A percentile compares a stretch with the other conserved stretches of the same genome.
Evolutionary conservation across 495 filamentous ascomycete genomes (phyloP).

Genomic region (Aspergillus incahuasiensis): DNA sequence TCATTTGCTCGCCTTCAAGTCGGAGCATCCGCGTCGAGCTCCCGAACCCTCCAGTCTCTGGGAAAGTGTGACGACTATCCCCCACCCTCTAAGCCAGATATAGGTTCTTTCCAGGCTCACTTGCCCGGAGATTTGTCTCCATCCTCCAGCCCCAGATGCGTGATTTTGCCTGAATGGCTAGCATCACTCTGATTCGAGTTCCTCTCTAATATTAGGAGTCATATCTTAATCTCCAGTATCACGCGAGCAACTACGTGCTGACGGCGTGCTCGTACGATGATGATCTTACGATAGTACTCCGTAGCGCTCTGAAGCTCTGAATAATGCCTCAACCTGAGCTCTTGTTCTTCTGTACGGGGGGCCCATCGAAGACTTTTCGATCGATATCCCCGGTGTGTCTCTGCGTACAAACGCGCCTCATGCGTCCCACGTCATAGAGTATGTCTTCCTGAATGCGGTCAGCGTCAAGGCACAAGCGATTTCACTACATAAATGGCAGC

Average conservation of each 20-base stretch:
- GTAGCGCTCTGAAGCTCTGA: too few relatives aligned
- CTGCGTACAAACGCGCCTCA: neutral
- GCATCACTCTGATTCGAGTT: neutral
- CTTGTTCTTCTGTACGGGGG: too few relatives aligned
- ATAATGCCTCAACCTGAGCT: too few relatives aligned
- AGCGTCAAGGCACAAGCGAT: conserved; percentile 9
- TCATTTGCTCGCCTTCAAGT: neutral
- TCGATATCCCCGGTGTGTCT: too few relatives aligned
- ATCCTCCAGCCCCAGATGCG: conserved; percentile 12
- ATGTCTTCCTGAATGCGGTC: conserved; percentile 12
- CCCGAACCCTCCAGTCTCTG: conserved; percentile 4
- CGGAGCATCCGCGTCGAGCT: neutral
- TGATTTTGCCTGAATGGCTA: conserved; percentile 20
- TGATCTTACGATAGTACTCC: too few relatives aligned
- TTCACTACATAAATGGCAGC: neutral
- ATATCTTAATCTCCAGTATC: too few relatives aligned
- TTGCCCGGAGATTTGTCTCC: conserved; percentile 13
- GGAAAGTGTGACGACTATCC: conserved; percentile 8
- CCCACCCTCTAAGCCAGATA: conserved; percentile 16
- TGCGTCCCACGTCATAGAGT: conserved; percentile 12
- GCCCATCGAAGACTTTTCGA: too few relatives aligned
- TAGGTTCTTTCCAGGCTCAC: conserved; percentile 21
- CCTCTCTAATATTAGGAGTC: too few relatives aligned
- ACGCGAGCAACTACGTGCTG: too few relatives aligned
- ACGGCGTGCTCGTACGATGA: too few relatives aligned